These are phyloP conservation scores for Orbilia brochopaga DNA, from an alignment of 2,329 filamentous ascomycete genomes.

Conservation along the genomic window DNA sequence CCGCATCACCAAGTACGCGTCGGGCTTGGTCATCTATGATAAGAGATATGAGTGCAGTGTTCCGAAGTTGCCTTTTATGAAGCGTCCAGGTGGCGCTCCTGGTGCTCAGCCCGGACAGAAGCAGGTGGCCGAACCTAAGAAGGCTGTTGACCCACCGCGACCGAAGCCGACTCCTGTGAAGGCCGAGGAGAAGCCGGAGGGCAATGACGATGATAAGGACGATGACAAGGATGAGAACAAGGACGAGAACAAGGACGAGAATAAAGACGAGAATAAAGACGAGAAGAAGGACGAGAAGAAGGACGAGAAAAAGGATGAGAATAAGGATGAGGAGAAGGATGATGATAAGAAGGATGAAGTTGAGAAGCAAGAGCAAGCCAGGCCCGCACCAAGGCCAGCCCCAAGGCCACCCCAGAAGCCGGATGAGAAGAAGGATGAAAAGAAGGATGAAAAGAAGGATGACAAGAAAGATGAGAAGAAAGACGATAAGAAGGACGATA, in stretches of 20 bases:
- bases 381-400: background rate
- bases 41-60: background rate
- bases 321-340: conserved; percentile 16
- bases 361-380: conserved; percentile 4
- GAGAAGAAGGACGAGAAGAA: conserved; percentile 11
- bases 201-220: background rate
- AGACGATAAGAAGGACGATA: conserved; percentile 47
- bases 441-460: conserved; percentile 39
- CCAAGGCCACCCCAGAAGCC: background rate
- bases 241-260: conserved; percentile 29
- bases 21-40: conserved; percentile 32
- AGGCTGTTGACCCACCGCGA: background rate
- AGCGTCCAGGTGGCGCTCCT: too few relatives aligned
- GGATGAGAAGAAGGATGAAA: conserved; percentile 8
- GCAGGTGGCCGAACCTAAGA: background rate
- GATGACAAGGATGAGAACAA: conserved; percentile 12
- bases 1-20: conserved; percentile 27
- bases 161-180: background rate
- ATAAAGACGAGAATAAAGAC: background rate
- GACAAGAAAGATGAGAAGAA: conserved; percentile 26
- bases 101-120: too few relatives aligned
- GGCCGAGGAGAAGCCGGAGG: background rate
- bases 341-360: conserved; percentile 3
- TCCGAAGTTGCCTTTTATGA: background rate
- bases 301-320: conserved; percentile 23